Conservation (phyloP, 225 moss, liverwort and hornwort genomes). For the Pleurozium schreberi region DNA sequence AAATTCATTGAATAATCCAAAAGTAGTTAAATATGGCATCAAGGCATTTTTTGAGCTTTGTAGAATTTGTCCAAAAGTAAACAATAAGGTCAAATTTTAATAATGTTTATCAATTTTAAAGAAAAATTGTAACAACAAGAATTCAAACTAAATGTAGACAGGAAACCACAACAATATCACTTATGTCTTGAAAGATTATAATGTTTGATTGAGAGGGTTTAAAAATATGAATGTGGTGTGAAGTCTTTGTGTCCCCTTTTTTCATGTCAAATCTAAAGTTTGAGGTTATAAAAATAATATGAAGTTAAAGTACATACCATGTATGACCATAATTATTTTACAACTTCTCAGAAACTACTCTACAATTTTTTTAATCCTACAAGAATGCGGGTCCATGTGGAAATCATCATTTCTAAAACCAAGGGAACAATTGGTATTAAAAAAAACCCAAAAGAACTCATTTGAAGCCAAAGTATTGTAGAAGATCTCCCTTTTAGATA, state of each 20-base stretch:
- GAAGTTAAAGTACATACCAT: background rate
- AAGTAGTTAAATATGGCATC: too few relatives aligned
- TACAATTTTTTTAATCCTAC: background rate
- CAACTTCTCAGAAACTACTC: background rate
- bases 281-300: accelerated
- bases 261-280: background rate
- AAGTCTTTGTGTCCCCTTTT: background rate
- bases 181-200: background rate
- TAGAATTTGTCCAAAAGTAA: background rate
- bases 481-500: too few relatives aligned
- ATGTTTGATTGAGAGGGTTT: background rate
- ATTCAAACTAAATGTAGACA: background rate
- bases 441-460: too few relatives aligned
- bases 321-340: background rate
- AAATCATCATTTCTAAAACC: too few relatives aligned
- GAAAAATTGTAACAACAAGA: accelerated
- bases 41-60: too few relatives aligned
- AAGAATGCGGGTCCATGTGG: too few relatives aligned
- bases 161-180: background rate
- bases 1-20: too few relatives aligned
- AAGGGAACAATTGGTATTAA: too few relatives aligned
- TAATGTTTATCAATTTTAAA: background rate
- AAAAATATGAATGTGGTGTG: background rate
- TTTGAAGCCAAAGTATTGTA: too few relatives aligned
- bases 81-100: background rate